A percentile compares a stretch with the other conserved stretches of the same genome.
Evolutionary conservation across 2,329 filamentous ascomycete genomes (phyloP).

Genomic region (Pseudogymnoascus sp.): DNA sequence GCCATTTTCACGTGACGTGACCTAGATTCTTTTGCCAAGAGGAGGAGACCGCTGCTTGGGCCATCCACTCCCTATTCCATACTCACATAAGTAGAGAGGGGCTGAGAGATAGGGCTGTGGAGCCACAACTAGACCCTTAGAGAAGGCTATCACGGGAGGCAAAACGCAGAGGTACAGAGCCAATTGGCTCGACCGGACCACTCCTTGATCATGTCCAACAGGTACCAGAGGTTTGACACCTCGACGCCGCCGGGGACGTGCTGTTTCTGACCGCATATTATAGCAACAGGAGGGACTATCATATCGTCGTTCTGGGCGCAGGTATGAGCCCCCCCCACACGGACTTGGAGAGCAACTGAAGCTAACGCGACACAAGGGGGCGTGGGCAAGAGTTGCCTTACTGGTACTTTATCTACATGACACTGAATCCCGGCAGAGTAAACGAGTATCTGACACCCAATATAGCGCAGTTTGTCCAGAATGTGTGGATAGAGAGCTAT

Average conservation of each 20-base stretch:
- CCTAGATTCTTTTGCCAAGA: slow-evolving; percentile 1
- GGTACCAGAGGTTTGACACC: slow-evolving; percentile 8
- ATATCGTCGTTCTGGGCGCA: slow-evolving; percentile 57
- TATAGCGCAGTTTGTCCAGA: slow-evolving; percentile 64
- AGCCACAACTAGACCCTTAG: slow-evolving; percentile 4
- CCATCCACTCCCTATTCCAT: slow-evolving; percentile 5
- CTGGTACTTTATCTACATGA: slow-evolving; percentile 40
- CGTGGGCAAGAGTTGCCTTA: slow-evolving; percentile 67
- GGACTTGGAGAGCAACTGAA: background rate
- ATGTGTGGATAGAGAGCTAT: slow-evolving; percentile 65
- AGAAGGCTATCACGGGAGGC: slow-evolving; percentile 1
- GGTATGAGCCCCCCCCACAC: slow-evolving; percentile 31
- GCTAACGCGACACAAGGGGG: slow-evolving; percentile 41
- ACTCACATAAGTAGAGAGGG: slow-evolving; percentile 7
- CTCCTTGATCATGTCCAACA: slow-evolving; percentile 9
- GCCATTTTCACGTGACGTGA: slow-evolving; percentile 1
- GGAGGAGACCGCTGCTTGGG: background rate
- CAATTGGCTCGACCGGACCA: background rate
- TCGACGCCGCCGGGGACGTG: background rate
- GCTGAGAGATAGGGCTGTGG: slow-evolving; percentile 2
- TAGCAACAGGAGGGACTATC: slow-evolving; percentile 47
- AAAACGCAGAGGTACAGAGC: background rate
- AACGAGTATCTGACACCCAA: slow-evolving; percentile 17
- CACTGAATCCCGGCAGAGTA: slow-evolving; percentile 13
- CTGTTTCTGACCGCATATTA: slow-evolving; percentile 9